These are phyloP conservation scores for Scheffersomyces segobiensis DNA, from an alignment of 1,139 yeast genomes.

Conservation along the genomic window DNA sequence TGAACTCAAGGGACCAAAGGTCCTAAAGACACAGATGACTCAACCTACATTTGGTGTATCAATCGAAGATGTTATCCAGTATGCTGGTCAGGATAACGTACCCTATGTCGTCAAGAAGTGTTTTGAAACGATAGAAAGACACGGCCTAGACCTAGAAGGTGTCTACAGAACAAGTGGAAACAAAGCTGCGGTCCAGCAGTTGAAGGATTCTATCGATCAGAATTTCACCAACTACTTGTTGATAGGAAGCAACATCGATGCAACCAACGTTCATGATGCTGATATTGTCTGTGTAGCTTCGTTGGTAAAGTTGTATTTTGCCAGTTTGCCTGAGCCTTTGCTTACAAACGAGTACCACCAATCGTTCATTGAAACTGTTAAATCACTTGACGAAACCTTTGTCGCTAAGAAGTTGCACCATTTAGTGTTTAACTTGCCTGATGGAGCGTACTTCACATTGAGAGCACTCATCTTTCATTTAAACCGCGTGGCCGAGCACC, in stretches of 20 bases:
- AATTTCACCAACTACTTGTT: slow-evolving; percentile 66
- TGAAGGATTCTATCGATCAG: slow-evolving; percentile 70
- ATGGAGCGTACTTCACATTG: slow-evolving; percentile 90
- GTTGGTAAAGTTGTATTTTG: slow-evolving; percentile 66
- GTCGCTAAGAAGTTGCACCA: slow-evolving; percentile 82
- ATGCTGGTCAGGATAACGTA: slow-evolving; percentile 82
- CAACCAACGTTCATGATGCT: slow-evolving; percentile 56
- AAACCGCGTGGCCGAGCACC: slow-evolving; percentile 67
- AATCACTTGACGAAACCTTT: slow-evolving; percentile 47
- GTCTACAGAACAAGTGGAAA: slow-evolving; percentile 87
- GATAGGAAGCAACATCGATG: slow-evolving; percentile 45
- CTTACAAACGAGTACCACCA: slow-evolving; percentile 58
- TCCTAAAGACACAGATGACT: slow-evolving; percentile 26
- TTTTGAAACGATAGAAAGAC: slow-evolving; percentile 78
- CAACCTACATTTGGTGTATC: slow-evolving; percentile 81
- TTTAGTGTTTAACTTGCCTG: slow-evolving; percentile 85
- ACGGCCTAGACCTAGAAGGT: slow-evolving; percentile 86
- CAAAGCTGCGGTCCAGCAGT: slow-evolving; percentile 67
- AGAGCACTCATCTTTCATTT: slow-evolving; percentile 83
- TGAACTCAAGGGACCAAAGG: slow-evolving; percentile 44
- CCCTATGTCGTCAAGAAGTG: slow-evolving; percentile 91
- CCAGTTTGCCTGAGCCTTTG: slow-evolving; percentile 69
- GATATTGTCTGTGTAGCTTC: slow-evolving; percentile 76
- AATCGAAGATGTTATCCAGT: slow-evolving; percentile 69
- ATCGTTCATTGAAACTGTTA: slow-evolving; percentile 71